These are phyloP conservation scores for Venturia aucupariae DNA, from an alignment of 2,329 filamentous ascomycete species.

Conservation along the genomic window DNA sequence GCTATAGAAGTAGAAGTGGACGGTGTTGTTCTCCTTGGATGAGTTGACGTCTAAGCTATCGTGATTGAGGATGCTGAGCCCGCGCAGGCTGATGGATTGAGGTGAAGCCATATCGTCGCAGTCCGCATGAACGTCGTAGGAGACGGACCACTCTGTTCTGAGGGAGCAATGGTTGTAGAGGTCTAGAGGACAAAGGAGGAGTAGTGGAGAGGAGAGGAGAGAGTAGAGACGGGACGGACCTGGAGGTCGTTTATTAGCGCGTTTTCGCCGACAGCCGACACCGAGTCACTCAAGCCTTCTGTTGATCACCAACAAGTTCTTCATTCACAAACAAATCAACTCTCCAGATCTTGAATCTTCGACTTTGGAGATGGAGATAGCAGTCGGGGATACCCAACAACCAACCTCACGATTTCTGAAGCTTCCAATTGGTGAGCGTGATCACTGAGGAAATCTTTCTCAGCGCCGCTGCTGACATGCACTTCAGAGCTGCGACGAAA, in stretches of 20 bases:
- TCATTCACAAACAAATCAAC: too few species aligned
- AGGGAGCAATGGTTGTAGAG: background rate
- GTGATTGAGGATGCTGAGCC: constrained; percentile 21
- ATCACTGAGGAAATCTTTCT: background rate
- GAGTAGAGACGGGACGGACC: background rate
- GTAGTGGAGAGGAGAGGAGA: background rate
- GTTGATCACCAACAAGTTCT: too few species aligned
- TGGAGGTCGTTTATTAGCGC: background rate
- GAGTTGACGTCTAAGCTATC: background rate
- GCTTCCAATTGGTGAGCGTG: constrained; percentile 10
- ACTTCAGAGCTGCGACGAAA: constrained; percentile 33
- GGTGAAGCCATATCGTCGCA: constrained; percentile 23
- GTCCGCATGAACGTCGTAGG: background rate
- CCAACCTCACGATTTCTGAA: background rate
- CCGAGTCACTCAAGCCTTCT: too few species aligned
- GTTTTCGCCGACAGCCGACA: background rate
- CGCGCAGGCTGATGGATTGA: constrained; percentile 19
- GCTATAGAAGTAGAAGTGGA: constrained; percentile 34
- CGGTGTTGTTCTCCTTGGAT: constrained; percentile 17
- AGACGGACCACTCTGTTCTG: background rate
- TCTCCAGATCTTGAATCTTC: too few species aligned
- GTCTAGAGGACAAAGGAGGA: too few species aligned
- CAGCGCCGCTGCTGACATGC: background rate
- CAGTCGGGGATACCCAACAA: background rate
- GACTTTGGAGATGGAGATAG: background rate